Conservation (phyloP, 2,329 filamentous ascomycete genomes). For the Aspergillus arachidicola region DNA sequence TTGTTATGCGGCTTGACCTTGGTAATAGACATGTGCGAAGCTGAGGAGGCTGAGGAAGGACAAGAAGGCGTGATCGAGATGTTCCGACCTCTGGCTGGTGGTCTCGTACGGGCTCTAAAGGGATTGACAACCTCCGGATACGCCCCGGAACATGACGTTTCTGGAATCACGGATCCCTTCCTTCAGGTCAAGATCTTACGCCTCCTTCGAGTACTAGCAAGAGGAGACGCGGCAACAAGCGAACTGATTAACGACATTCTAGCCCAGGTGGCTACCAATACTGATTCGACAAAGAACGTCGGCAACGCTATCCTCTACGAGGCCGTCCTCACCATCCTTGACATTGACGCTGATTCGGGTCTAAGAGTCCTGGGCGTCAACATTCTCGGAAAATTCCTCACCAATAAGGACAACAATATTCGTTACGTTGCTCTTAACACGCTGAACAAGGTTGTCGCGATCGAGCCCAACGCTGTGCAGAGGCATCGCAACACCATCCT, state of each 20-base stretch:
- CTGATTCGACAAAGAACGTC: slow-evolving; percentile 96
- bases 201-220: slow-evolving; percentile 79
- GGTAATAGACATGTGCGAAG: slow-evolving; percentile 89
- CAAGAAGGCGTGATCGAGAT: slow-evolving; percentile 87
- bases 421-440: slow-evolving; percentile 97
- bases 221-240: slow-evolving; percentile 83
- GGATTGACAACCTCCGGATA: slow-evolving; percentile 92
- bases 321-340: slow-evolving; percentile 92
- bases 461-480: slow-evolving; percentile 97
- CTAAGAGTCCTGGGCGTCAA: slow-evolving; percentile 94
- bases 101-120: slow-evolving; percentile 87
- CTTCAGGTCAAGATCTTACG: slow-evolving; percentile 94
- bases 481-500: slow-evolving; percentile 96
- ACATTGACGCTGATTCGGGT: slow-evolving; percentile 96
- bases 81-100: slow-evolving; percentile 83
- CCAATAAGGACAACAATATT: slow-evolving; percentile 99
- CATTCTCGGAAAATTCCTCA: slow-evolving; percentile 95
- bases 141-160: slow-evolving; percentile 96
- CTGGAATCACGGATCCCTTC: slow-evolving; percentile 96
- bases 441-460: slow-evolving; percentile 94
- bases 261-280: slow-evolving; percentile 96
- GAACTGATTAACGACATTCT: slow-evolving; percentile 99
- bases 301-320: slow-evolving; percentile 98
- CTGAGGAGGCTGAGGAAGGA: slow-evolving; percentile 88
- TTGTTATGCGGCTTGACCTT: slow-evolving; percentile 89